phyloP scores from a whole-genome alignment of 1,139 yeast species.

The Nematodospora anomalae region DNA sequence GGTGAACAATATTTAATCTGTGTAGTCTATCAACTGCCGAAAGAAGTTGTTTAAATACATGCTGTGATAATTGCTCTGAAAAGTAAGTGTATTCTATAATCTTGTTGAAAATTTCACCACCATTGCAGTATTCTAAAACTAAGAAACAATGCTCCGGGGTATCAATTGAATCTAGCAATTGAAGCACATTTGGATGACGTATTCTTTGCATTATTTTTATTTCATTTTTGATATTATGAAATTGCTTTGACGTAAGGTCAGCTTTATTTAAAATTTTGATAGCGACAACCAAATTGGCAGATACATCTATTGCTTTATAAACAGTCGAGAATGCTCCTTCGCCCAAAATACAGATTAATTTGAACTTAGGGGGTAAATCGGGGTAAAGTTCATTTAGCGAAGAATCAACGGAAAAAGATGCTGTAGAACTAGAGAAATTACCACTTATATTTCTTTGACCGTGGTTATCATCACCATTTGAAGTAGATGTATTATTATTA shows the following conservation, averaged over 20 bases:
- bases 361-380: slow-evolving; percentile 26
- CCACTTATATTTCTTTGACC: not conserved
- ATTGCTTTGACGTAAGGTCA: slow-evolving; percentile 50
- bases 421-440: not conserved
- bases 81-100: slow-evolving; percentile 90
- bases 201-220: slow-evolving; percentile 79
- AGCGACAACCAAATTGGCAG: slow-evolving; percentile 59
- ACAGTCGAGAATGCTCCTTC: slow-evolving; percentile 94
- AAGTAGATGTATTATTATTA: not conserved
- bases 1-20: slow-evolving; percentile 83
- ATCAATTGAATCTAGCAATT: slow-evolving; percentile 63
- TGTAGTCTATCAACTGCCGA: slow-evolving; percentile 81
- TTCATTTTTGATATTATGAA: slow-evolving; percentile 71
- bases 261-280: slow-evolving; percentile 79
- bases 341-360: slow-evolving; percentile 43
- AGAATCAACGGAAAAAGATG: slow-evolving; percentile 13
- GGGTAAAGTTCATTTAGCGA: slow-evolving; percentile 21
- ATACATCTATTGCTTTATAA: slow-evolving; percentile 61
- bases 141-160: slow-evolving; percentile 66
- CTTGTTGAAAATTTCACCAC: slow-evolving; percentile 94
- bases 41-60: slow-evolving; percentile 82
- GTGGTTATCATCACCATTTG: not conserved
- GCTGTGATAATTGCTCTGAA: slow-evolving; percentile 80
- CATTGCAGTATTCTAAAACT: slow-evolving; percentile 80
- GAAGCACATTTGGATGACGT: slow-evolving; percentile 68